Percentiles rank a stretch among this genome's conserved stretches.
Conservation (phyloP, 1,284 basidiomycete genomes). For the Sporisorium reilianum region DNA sequence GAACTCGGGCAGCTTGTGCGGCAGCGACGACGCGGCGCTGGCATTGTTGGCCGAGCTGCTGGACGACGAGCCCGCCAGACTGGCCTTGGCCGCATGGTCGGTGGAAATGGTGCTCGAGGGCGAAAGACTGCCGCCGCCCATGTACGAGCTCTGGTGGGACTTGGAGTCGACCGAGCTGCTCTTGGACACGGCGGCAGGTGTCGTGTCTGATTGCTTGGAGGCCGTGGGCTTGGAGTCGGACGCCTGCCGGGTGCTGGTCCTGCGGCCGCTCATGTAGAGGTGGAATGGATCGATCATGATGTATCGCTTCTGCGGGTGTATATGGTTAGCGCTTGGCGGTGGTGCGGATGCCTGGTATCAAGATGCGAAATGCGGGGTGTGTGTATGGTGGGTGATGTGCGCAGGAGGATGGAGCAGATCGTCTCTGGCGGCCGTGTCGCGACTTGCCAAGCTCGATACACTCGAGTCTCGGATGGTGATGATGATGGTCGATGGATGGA, state of each 20-base stretch:
- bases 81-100: slow-evolving; percentile 20
- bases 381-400: background rate
- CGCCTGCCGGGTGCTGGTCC: slow-evolving; percentile 11
- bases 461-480: background rate
- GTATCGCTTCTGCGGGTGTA: background rate
- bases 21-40: slow-evolving; percentile 6
- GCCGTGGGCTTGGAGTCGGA: slow-evolving; percentile 1
- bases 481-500: background rate
- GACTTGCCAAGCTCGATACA: background rate
- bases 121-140: slow-evolving; percentile 29
- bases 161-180: slow-evolving; percentile 39
- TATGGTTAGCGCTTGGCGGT: slow-evolving; percentile 9
- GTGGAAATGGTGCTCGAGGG: slow-evolving; percentile 35
- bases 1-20: slow-evolving; percentile 44
- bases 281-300: slow-evolving; percentile 49
- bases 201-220: background rate
- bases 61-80: slow-evolving; percentile 31
- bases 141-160: slow-evolving; percentile 33
- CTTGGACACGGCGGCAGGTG: slow-evolving; percentile 14
- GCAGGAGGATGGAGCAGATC: too few species aligned
- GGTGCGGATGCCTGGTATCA: too few species aligned
- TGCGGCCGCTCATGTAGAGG: slow-evolving; percentile 27
- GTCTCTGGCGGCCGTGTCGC: background rate
- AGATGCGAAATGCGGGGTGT: background rate
- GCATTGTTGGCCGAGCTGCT: slow-evolving; percentile 16